Conservation (phyloP, 371 early-diverging fungal species). For the Conidiobolus coronatus region DNA sequence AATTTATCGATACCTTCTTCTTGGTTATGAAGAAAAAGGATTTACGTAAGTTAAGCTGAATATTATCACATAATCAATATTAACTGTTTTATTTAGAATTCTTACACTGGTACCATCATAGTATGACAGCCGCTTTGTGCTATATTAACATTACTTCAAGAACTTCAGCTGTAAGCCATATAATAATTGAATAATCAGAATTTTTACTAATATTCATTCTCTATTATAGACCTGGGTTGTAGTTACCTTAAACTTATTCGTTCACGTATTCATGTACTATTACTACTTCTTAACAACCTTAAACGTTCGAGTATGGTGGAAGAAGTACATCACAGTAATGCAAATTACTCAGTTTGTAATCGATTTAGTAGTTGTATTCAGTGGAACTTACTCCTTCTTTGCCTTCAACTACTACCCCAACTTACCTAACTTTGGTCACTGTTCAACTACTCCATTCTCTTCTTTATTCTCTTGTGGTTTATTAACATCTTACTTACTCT, state of each 20-base stretch:
- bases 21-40: conserved; percentile 42
- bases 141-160: conserved; percentile 11
- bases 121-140: conserved; percentile 9
- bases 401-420: conserved; percentile 12
- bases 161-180: conserved; percentile 3
- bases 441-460: conserved; percentile 50
- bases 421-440: conserved; percentile 44
- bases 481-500: conserved; percentile 54
- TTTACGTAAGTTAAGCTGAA: conserved; percentile 11
- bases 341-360: conserved; percentile 37
- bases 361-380: conserved; percentile 9
- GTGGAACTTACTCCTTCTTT: neutral
- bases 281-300: conserved; percentile 23
- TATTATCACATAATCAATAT: neutral
- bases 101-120: conserved; percentile 42
- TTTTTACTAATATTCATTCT: conserved; percentile 15
- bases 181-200: neutral
- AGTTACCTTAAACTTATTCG: conserved; percentile 25
- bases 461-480: conserved; percentile 61
- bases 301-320: conserved; percentile 29
- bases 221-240: conserved; percentile 18
- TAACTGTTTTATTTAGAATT: conserved; percentile 10
- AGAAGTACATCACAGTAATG: conserved; percentile 30
- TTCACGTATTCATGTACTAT: conserved; percentile 40
- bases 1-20: conserved; percentile 41